phyloP scores from a whole-genome alignment of 306 rosid genomes.

The Cajanus cajan region DNA sequence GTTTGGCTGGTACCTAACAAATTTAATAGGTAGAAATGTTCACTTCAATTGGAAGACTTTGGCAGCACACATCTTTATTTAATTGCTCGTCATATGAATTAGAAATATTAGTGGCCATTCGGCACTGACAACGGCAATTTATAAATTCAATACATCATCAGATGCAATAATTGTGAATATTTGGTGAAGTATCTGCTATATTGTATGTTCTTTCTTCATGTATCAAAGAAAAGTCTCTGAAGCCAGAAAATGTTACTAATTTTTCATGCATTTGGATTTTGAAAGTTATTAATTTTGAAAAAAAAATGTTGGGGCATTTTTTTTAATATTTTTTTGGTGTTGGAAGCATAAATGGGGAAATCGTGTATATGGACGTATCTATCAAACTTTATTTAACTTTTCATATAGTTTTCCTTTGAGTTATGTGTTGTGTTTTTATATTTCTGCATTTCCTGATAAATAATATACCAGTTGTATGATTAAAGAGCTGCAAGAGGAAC shows the following conservation, averaged over 20 bases:
- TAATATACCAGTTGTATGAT: neutral
- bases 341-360: neutral
- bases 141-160: too few relatives aligned
- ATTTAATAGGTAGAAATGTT: neutral
- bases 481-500: neutral
- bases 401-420: neutral
- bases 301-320: too few relatives aligned
- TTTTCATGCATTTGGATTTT: neutral
- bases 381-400: neutral
- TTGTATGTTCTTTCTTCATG: too few relatives aligned
- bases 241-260: too few relatives aligned
- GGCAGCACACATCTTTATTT: neutral
- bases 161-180: too few relatives aligned
- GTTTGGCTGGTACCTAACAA: neutral
- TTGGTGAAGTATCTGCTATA: too few relatives aligned
- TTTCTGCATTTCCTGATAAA: neutral
- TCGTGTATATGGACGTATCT: neutral
- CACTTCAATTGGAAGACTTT: neutral
- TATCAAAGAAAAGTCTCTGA: too few relatives aligned
- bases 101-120: neutral
- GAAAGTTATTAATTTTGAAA: too few relatives aligned
- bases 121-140: neutral
- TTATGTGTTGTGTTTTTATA: neutral
- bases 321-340: neutral
- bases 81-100: neutral